phyloP scores from a whole-genome alignment of 805 yeast genomes.

The Metschnikowia lachancei region DNA sequence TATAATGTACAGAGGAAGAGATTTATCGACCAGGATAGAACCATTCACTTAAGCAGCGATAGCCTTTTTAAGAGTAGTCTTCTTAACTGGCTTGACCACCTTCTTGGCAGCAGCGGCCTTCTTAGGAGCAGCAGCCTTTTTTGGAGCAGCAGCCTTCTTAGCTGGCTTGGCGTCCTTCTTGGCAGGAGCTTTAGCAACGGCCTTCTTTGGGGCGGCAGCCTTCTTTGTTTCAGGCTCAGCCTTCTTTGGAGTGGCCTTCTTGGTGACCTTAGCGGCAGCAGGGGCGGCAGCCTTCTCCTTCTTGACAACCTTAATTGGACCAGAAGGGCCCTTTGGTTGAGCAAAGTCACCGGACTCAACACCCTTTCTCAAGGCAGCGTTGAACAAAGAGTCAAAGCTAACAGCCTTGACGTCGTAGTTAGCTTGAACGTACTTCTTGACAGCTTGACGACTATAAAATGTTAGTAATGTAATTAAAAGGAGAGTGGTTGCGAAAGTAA shows the following conservation, averaged over 20 bases:
- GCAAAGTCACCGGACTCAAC: conserved; percentile 71
- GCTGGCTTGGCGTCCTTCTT: no score
- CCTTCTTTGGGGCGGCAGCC: conserved; percentile 7
- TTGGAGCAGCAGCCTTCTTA: no score
- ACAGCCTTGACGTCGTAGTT: conserved; percentile 56
- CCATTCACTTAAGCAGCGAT: conserved; percentile 8
- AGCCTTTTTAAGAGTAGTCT: conserved; percentile 12
- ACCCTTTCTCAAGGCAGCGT: conserved; percentile 75
- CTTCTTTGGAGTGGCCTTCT: conserved; percentile 12
- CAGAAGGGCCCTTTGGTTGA: conserved; percentile 90
- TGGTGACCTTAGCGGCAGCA: conserved; percentile 7
- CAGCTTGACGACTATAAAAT: conserved; percentile 68
- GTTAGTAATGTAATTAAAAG: conserved; percentile 19
- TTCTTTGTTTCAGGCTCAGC: conserved; percentile 8
- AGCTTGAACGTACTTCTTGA: conserved; percentile 76
- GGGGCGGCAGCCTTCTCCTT: conserved; percentile 23
- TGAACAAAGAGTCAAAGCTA: conserved; percentile 74
- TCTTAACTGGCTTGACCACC: conserved; percentile 12
- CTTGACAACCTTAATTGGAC: conserved; percentile 70
- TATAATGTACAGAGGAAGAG: conserved; percentile 16
- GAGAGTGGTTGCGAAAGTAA: not conserved
- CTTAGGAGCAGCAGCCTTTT: conserved; percentile 9
- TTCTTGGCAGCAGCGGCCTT: conserved; percentile 3
- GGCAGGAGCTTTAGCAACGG: no score
- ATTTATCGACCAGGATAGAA: conserved; percentile 2